Evolutionary conservation across 73 alveolate genomes (phyloP).

Genomic region (Tetrahymena elliotti): DNA sequence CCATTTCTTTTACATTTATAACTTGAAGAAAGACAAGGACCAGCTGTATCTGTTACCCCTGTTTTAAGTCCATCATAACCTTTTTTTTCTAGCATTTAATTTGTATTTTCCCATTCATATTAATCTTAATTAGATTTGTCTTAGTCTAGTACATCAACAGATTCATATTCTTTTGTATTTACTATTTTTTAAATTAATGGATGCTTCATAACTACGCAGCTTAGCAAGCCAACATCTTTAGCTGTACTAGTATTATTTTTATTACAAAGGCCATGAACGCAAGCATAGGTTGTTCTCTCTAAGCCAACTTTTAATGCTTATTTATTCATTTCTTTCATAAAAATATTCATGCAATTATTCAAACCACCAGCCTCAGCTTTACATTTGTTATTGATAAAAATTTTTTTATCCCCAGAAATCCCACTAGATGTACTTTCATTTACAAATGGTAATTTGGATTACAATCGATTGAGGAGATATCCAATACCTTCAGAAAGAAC

Average conservation of each 20-base stretch:
- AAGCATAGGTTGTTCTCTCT: slow-evolving; percentile 38
- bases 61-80: slow-evolving; percentile 86
- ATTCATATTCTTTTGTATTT: slow-evolving; percentile 44
- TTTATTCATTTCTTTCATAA: slow-evolving; percentile 49
- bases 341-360: background rate
- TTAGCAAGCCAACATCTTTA: slow-evolving; percentile 6
- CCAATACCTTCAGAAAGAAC: slow-evolving; percentile 21
- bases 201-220: background rate
- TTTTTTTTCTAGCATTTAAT: slow-evolving; percentile 60
- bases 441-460: background rate
- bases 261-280: slow-evolving; percentile 53
- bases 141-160: slow-evolving; percentile 14
- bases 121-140: slow-evolving; percentile 17
- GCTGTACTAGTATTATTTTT: slow-evolving; percentile 22
- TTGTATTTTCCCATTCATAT: slow-evolving; percentile 72
- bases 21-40: slow-evolving; percentile 65
- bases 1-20: slow-evolving; percentile 5
- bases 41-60: slow-evolving; percentile 89
- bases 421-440: background rate
- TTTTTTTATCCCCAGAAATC: background rate
- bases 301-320: slow-evolving; percentile 44
- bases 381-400: background rate
- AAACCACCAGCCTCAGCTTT: background rate
- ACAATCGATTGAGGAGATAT: background rate
- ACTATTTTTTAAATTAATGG: slow-evolving; percentile 29